Evolutionary conservation across 129 eudicot genomes (phyloP).

Genomic region (Cynara cardunculus): DNA sequence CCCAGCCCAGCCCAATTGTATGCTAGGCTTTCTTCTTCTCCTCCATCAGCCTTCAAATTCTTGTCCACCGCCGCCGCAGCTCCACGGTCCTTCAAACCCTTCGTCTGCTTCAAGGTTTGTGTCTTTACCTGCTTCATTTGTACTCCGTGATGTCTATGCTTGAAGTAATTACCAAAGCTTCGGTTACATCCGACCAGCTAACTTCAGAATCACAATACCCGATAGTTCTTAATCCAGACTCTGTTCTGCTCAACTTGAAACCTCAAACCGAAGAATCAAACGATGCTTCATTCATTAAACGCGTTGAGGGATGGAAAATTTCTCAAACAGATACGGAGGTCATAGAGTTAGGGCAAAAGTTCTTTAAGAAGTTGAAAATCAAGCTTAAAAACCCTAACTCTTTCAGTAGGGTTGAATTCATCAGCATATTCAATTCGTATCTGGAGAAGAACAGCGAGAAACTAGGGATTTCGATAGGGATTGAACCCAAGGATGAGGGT

Average conservation of each 20-base stretch:
- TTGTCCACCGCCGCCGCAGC: background rate
- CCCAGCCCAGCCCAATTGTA: too few relatives aligned
- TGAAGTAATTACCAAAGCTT: constrained; percentile 47
- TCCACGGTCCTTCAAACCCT: background rate
- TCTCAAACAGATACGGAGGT: constrained; percentile 28
- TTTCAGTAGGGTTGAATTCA: constrained; percentile 24
- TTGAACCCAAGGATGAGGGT: background rate
- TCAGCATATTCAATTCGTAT: constrained; percentile 17
- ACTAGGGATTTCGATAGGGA: constrained; percentile 25
- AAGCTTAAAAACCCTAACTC: constrained; percentile 35
- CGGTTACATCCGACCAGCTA: constrained; percentile 11
- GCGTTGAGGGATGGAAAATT: constrained; percentile 40
- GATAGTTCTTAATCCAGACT: constrained; percentile 40
- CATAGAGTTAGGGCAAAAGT: constrained; percentile 25
- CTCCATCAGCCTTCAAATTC: background rate
- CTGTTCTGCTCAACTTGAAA: constrained; percentile 28
- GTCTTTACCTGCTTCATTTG: background rate
- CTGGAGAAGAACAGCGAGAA: constrained; percentile 28
- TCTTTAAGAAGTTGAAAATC: constrained; percentile 31
- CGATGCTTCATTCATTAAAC: constrained; percentile 25
- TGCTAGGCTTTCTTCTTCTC: background rate
- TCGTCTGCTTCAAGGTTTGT: background rate
- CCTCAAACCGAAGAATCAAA: constrained; percentile 25
- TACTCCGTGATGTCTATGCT: constrained; percentile 45
- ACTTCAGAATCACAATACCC: constrained; percentile 31